Evolutionary conservation across 495 filamentous ascomycete species (phyloP).

Genomic region (Parathielavia hyrcaniae): DNA sequence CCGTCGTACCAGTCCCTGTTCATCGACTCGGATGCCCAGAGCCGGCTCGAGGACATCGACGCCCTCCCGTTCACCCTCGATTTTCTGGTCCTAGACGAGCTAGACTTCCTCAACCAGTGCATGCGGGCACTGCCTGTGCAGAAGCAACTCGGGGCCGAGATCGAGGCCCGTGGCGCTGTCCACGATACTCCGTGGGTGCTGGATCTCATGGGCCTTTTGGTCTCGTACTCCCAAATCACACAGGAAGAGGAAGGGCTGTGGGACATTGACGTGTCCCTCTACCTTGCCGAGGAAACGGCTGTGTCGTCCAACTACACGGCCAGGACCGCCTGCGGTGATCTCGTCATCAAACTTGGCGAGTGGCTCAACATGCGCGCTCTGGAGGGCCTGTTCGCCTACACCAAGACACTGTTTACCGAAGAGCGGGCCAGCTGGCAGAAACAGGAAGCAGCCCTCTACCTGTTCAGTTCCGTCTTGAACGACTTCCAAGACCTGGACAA

Average conservation of each 20-base stretch:
- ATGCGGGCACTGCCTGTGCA: conserved; percentile 78
- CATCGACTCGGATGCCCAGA: conserved; percentile 75
- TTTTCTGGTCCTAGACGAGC: conserved; percentile 82
- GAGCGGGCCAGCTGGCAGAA: conserved; percentile 48
- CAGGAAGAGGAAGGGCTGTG: conserved; percentile 89
- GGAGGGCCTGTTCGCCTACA: conserved; percentile 67
- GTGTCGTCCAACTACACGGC: conserved; percentile 96
- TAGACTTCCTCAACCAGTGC: conserved; percentile 87
- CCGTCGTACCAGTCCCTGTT: conserved; percentile 71
- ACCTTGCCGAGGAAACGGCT: conserved; percentile 88
- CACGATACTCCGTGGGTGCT: conserved; percentile 65
- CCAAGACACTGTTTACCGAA: conserved; percentile 59
- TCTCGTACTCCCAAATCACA: conserved; percentile 84
- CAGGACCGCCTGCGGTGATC: conserved; percentile 80
- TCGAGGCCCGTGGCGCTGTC: conserved; percentile 51
- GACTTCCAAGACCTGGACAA: conserved; percentile 74
- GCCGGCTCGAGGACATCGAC: conserved; percentile 82
- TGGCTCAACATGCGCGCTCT: conserved; percentile 67
- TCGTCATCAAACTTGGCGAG: conserved; percentile 88
- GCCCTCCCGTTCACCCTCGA: conserved; percentile 93
- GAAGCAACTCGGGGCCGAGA: conserved; percentile 69
- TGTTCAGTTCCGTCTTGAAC: conserved; percentile 71
- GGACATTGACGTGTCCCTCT: conserved; percentile 94
- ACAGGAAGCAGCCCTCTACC: conserved; percentile 73
- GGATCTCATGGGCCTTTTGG: conserved; percentile 74